A percentile compares a stretch with the other conserved stretches of the same genome.
Conservation (phyloP, 2,329 filamentous ascomycete genomes). For the Orbilia brochopaga region DNA sequence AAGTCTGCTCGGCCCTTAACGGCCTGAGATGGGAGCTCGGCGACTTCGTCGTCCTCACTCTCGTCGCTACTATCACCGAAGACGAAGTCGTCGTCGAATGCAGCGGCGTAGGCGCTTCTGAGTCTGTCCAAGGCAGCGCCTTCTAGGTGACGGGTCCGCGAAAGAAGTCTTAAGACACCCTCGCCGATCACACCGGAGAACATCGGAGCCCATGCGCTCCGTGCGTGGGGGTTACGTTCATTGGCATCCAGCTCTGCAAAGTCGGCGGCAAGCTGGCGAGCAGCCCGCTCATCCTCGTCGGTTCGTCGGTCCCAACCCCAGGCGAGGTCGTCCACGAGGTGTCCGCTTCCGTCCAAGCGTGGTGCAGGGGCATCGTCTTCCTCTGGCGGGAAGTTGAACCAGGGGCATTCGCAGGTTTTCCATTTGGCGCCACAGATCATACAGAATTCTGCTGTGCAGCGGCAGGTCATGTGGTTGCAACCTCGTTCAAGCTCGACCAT, state of each 20-base stretch:
- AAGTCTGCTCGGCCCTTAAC: not conserved
- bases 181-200: conserved; percentile 42
- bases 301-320: conserved; percentile 38
- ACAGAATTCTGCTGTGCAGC: conserved; percentile 48
- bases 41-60: conserved; percentile 29
- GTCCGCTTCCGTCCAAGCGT: conserved; percentile 20
- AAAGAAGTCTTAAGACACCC: conserved; percentile 38
- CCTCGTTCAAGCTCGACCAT: conserved; percentile 54
- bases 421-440: conserved; percentile 47
- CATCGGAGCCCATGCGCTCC: conserved; percentile 37
- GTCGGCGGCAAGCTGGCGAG: conserved; percentile 40
- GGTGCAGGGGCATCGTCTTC: conserved; percentile 44
- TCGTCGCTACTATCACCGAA: conserved; percentile 34
- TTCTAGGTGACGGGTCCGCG: conserved; percentile 38
- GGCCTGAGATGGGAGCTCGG: conserved; percentile 22
- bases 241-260: conserved; percentile 44
- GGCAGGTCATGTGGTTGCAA: conserved; percentile 55
- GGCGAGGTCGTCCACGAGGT: conserved; percentile 37
- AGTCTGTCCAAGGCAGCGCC: conserved; percentile 40
- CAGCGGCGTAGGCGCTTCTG: conserved; percentile 34
- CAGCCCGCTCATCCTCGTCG: conserved; percentile 38
- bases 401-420: conserved; percentile 48
- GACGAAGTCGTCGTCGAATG: conserved; percentile 40
- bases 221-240: conserved; percentile 22
- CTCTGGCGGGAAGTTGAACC: conserved; percentile 49